Base-by-base conservation (phyloP, 2,329 filamentous ascomycete genomes). In the Ceratocystis colombiana region DNA sequence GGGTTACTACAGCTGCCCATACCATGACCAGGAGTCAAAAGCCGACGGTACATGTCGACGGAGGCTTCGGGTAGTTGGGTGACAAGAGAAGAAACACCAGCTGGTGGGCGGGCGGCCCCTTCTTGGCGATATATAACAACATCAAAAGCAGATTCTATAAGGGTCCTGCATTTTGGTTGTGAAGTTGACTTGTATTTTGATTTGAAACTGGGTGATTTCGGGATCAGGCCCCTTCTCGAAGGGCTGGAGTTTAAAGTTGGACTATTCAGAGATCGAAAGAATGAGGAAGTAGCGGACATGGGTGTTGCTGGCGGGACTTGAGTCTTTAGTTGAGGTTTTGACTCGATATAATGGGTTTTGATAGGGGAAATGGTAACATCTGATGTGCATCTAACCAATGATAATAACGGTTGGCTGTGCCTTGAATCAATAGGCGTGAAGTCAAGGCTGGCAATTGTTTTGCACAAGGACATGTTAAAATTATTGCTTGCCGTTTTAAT, bases 51-150 rank as follows among this genome's bases (percentile, higher is more conserved):
- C 20, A 61, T 37, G 17, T 59, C 41, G 28, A 61, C 64, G 7
- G 64, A 65, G 12, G 17, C 15, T 8, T 61, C 64, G 10, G 64
- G 44, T 10, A 65, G 55, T 30, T 65, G 55, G 44, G 22, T 45
- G 41, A 65, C 64, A 15, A 65, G 28, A 20, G 64, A 48, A 25
- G 64, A 65, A 6, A 65, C 55, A 25, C 55, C 44, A 7, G 55
- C 44, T 2, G 64, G 64, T 15, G 64, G 55, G 3, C 17, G 20
- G 17, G 55, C 55, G 2, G 64, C 33, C 3, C 30, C 12, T 22
- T 65, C 64, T 44, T 65, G 64, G 10, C 64, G 64, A 28, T 65
- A 65, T 22, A 65, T 33, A 2, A 65, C 33, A 10, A 65, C 53
- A 41, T 65, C 64, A 30, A 65, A 65, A 30, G 44, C 8, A 28